Percentiles rank a stretch among this genome's conserved stretches.
Conservation (phyloP, 2,329 filamentous ascomycete genomes). For the Aspergillus felis region DNA sequence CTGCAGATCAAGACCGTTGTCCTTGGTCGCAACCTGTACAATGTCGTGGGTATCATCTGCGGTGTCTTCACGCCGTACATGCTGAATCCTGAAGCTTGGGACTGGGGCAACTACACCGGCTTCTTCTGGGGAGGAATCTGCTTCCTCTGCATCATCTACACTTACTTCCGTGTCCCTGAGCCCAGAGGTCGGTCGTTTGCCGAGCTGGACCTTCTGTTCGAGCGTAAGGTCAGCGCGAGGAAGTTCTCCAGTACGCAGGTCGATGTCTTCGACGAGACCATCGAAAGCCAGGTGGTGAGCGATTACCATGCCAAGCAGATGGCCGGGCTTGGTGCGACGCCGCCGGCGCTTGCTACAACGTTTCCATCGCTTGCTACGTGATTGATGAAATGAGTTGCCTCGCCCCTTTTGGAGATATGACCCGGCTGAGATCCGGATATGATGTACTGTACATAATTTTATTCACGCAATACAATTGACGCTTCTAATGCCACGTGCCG, state of each 20-base stretch:
- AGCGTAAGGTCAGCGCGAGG: conserved; percentile 65
- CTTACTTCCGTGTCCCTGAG: conserved; percentile 77
- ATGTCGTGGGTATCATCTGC: conserved; percentile 76
- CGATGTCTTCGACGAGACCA: conserved; percentile 50
- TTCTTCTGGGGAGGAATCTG: conserved; percentile 86
- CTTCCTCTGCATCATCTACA: conserved; percentile 76
- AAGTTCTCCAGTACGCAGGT: conserved; percentile 62
- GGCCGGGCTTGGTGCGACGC: conserved; percentile 50
- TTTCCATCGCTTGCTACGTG: not conserved
- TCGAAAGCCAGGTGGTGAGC: conserved; percentile 25
- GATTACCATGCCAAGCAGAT: conserved; percentile 42
- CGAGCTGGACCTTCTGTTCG: conserved; percentile 81
- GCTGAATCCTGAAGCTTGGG: conserved; percentile 81
- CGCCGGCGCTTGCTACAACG: conserved; percentile 32
- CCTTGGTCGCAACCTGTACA: conserved; percentile 75
- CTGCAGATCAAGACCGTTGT: conserved; percentile 91
- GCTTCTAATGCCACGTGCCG: not conserved
- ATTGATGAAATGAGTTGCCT: not conserved
- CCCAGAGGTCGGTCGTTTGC: conserved; percentile 77
- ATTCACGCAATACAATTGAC: not conserved
- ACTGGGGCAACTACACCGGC: conserved; percentile 82
- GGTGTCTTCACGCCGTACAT: conserved; percentile 85
- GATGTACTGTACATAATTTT: not conserved
- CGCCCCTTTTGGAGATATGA: not conserved
- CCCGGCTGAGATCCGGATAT: not conserved